Evolutionary conservation across 768 basidiomycete species (phyloP).

Genomic region (Pleurotus platypus): DNA sequence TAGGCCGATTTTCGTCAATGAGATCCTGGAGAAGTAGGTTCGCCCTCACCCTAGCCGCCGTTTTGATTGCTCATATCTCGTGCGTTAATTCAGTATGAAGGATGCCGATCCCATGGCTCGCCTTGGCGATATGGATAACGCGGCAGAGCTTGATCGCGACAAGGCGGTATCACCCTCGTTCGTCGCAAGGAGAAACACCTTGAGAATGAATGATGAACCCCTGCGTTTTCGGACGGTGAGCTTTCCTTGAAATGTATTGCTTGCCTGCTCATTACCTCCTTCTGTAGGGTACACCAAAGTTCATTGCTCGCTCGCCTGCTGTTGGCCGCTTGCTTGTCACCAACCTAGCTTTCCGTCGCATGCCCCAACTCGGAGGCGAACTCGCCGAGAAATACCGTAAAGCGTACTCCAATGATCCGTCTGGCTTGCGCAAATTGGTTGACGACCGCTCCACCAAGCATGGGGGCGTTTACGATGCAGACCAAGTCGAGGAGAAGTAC

Average conservation of each 20-base stretch:
- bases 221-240: not conserved
- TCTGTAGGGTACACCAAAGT: slow-evolving; percentile 3
- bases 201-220: not conserved
- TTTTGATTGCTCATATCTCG: not conserved
- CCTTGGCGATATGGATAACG: too few species aligned
- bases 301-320: slow-evolving; percentile 6
- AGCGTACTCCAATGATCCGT: too few species aligned
- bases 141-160: too few species aligned
- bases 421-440: too few species aligned
- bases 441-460: not conserved
- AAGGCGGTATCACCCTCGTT: too few species aligned
- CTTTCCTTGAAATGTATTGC: too few species aligned
- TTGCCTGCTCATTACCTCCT: too few species aligned
- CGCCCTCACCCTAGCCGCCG: not conserved
- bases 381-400: not conserved
- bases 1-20: slow-evolving; percentile 2
- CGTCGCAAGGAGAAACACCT: not conserved
- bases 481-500: not conserved
- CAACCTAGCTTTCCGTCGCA: not conserved
- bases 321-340: not conserved
- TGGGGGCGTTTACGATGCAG: not conserved
- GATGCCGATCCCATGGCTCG: too few species aligned
- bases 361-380: not conserved
- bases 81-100: too few species aligned
- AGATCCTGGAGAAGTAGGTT: not conserved